A percentile compares a stretch with the other conserved stretches of the same genome.
Conservation (phyloP, 129 eudicot species). For the Daucus carota region DNA sequence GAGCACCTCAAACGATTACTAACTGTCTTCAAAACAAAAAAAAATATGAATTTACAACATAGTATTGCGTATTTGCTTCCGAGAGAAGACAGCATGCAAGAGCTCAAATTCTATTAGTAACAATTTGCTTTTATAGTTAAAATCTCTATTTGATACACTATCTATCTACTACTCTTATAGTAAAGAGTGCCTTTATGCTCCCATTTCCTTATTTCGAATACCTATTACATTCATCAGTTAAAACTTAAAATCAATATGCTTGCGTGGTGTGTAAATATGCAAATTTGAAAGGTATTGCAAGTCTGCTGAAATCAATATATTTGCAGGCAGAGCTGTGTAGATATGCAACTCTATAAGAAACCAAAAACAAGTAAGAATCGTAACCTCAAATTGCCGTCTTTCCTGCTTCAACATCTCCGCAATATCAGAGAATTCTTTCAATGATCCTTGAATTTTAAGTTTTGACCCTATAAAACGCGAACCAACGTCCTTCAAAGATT, state of each 20-base stretch:
- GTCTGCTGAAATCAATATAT: no score
- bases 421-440: constrained; percentile 54
- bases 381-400: constrained; percentile 55
- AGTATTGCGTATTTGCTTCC: background rate
- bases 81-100: background rate
- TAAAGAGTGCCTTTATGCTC: background rate
- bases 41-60: background rate
- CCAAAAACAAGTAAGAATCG: background rate
- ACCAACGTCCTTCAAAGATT: constrained; percentile 43
- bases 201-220: background rate
- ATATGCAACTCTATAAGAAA: background rate
- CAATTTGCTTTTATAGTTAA: background rate
- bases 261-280: background rate
- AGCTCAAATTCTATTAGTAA: background rate
- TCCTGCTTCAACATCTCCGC: constrained; percentile 61
- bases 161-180: background rate
- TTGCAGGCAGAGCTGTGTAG: background rate
- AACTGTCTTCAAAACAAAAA: background rate
- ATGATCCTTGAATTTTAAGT: constrained; percentile 51
- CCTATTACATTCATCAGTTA: background rate
- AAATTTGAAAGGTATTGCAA: background rate
- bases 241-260: background rate
- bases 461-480: constrained; percentile 34
- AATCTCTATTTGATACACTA: background rate
- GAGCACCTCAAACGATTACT: background rate